Conservation (phyloP, 176 grass and related monocot genomes). For the Bolboschoenus planiculmis region DNA sequence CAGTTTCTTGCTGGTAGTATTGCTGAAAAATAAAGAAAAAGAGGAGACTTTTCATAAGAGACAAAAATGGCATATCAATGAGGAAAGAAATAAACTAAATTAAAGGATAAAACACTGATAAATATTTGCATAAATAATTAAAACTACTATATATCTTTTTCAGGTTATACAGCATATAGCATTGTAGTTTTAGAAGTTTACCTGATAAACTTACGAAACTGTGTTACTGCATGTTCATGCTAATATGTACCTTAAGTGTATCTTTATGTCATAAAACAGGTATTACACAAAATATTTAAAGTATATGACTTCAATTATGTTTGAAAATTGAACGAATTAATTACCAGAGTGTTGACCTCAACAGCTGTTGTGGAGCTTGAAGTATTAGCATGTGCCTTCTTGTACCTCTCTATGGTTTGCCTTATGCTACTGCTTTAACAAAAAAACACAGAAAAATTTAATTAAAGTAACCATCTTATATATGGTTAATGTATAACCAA, state of each 20-base stretch:
- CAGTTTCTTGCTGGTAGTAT: constrained; percentile 81
- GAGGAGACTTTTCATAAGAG: background rate
- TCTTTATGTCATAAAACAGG: background rate
- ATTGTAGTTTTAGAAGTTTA: background rate
- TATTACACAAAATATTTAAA: background rate
- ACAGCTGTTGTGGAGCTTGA: constrained; percentile 49
- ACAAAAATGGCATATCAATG: background rate
- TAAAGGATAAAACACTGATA: background rate
- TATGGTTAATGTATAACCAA: background rate
- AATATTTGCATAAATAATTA: background rate
- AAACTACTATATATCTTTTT: background rate
- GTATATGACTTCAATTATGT: background rate
- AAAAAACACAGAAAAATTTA: background rate
- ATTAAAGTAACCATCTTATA: background rate
- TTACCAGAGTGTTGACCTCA: constrained; percentile 71
- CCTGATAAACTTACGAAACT: background rate
- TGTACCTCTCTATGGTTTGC: constrained; percentile 82
- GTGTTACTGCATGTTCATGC: background rate
- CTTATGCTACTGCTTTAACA: constrained; percentile 35
- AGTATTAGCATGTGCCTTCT: constrained; percentile 60
- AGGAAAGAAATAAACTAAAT: constrained; percentile 13
- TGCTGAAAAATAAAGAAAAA: constrained; percentile 40
- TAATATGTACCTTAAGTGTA: background rate
- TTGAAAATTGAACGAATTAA: background rate
- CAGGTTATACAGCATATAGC: background rate